A percentile compares a stretch with the other conserved stretches of the same genome.
These are phyloP conservation scores for Pseudopediastrum boryanum DNA, from an alignment of 139 green algal species.

Conservation along the genomic window DNA sequence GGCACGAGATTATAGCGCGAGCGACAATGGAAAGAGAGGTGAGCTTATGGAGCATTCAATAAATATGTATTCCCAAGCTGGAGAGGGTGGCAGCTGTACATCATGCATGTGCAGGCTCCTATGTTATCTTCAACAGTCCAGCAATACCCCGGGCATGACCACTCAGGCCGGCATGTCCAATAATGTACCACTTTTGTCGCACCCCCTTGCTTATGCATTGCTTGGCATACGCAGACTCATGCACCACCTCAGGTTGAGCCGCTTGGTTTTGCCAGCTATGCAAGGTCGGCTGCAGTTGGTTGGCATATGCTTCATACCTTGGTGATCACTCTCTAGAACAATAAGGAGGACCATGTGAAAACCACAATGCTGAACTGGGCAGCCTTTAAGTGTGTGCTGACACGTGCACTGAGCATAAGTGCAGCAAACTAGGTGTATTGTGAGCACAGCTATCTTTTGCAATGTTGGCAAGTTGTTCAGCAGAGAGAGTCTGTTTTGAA, in stretches of 20 bases:
- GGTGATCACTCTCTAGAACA: no score
- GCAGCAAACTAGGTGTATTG: background rate
- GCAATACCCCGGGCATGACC: no score
- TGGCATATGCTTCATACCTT: no score
- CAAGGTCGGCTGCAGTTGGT: no score
- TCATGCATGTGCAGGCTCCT: no score
- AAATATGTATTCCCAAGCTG: background rate
- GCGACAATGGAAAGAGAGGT: slow-evolving; percentile 56
- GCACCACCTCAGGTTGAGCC: no score
- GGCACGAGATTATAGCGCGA: slow-evolving; percentile 35
- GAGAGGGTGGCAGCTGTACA: background rate
- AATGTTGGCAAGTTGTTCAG: background rate
- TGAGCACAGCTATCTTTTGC: background rate
- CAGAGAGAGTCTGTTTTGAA: background rate
- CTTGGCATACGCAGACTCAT: background rate
- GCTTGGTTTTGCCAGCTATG: no score
- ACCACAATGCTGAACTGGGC: background rate
- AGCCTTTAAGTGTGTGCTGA: background rate
- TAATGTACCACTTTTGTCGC: background rate
- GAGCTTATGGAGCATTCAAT: background rate
- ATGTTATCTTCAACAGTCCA: no score
- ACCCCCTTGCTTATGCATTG: background rate
- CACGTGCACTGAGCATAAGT: background rate
- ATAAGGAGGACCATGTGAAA: no score
- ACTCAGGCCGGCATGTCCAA: background rate